These are phyloP conservation scores for Porogramme epimiltina DNA, from an alignment of 1,284 basidiomycete genomes.

Conservation along the genomic window DNA sequence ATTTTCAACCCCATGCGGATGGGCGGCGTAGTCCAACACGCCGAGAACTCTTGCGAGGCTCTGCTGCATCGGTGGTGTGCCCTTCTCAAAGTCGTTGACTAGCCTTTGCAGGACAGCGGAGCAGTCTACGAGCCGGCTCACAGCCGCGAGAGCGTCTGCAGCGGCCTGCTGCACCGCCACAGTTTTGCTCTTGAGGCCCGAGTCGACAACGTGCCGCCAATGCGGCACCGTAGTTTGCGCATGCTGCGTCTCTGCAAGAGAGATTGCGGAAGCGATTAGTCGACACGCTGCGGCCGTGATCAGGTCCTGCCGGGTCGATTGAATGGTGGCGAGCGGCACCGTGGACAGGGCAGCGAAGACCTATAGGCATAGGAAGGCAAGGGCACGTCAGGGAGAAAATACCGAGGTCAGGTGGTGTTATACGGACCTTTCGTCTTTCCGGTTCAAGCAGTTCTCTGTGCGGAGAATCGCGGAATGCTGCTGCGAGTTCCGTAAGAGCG, in stretches of 20 bases:
- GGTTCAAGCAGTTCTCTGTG: slow-evolving; percentile 30
- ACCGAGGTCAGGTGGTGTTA: too few relatives aligned
- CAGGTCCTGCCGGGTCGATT: slow-evolving; percentile 73
- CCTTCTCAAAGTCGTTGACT: slow-evolving; percentile 63
- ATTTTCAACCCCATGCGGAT: slow-evolving; percentile 52
- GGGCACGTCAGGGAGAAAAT: not conserved
- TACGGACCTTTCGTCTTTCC: slow-evolving; percentile 47
- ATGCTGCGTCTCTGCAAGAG: slow-evolving; percentile 52
- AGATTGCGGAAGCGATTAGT: slow-evolving; percentile 70
- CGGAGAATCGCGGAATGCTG: slow-evolving; percentile 43
- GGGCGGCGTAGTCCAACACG: slow-evolving; percentile 62
- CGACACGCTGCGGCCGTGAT: slow-evolving; percentile 76
- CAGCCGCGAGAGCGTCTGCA: slow-evolving; percentile 59
- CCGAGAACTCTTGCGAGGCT: slow-evolving; percentile 80
- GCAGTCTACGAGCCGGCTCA: slow-evolving; percentile 72
- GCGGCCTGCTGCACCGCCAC: slow-evolving; percentile 74
- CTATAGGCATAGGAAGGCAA: slow-evolving; percentile 35
- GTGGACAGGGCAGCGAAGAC: slow-evolving; percentile 57
- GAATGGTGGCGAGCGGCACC: slow-evolving; percentile 60
- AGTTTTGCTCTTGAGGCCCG: slow-evolving; percentile 72
- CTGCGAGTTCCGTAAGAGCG: slow-evolving; percentile 72
- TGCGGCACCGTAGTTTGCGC: slow-evolving; percentile 45
- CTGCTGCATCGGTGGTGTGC: slow-evolving; percentile 67
- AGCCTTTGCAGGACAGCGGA: slow-evolving; percentile 64
- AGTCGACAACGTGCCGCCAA: slow-evolving; percentile 74